Conservation (phyloP, 345 rosid species). For the Barbarea vulgaris region DNA sequence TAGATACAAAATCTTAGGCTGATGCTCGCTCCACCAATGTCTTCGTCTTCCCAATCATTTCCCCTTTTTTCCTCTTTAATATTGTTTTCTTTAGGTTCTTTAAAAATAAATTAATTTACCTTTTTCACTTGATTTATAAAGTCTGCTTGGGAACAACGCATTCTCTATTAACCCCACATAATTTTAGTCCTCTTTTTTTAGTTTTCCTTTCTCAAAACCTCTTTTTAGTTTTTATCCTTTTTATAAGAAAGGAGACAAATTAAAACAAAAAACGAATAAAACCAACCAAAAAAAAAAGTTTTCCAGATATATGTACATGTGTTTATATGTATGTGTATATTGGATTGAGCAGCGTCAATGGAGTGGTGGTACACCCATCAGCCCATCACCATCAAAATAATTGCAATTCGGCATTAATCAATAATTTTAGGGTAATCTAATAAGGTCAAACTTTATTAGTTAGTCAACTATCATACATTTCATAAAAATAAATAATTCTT, state of each 20-base stretch:
- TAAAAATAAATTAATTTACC: slow-evolving; percentile 21
- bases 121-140: slow-evolving; percentile 42
- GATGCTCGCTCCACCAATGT: slow-evolving; percentile 74
- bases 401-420: slow-evolving; percentile 31
- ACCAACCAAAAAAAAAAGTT: not conserved
- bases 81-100: slow-evolving; percentile 25
- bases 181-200: slow-evolving; percentile 21
- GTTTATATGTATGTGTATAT: not conserved
- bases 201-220: slow-evolving; percentile 23
- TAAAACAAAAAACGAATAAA: not conserved
- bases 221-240: slow-evolving; percentile 29
- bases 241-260: slow-evolving; percentile 11
- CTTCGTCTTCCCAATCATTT: slow-evolving; percentile 50
- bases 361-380: slow-evolving; percentile 24
- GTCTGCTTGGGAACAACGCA: slow-evolving; percentile 87
- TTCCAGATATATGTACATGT: not conserved
- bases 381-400: slow-evolving; percentile 32
- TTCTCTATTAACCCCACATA: slow-evolving; percentile 44
- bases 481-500: not conserved
- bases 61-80: slow-evolving; percentile 42
- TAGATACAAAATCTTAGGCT: slow-evolving; percentile 44
- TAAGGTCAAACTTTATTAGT: slow-evolving; percentile 13
- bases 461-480: not conserved
- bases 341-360: slow-evolving; percentile 25
- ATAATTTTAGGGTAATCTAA: not conserved